phyloP scores from a whole-genome alignment of 805 yeast species.

The Monosporozyma aerobia region DNA sequence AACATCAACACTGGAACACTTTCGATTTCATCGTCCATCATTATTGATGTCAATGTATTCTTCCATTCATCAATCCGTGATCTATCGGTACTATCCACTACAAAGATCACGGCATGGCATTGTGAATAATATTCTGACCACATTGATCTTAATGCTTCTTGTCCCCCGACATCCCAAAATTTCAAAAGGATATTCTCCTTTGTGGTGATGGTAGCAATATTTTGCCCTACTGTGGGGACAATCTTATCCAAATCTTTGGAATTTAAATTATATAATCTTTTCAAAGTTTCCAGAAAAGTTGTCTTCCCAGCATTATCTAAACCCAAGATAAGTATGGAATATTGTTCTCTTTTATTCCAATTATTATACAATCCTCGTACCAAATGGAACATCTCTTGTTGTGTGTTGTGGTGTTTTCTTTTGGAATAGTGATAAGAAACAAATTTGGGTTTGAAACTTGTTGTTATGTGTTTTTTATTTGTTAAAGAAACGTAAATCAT shows the following conservation, averaged over 20 bases:
- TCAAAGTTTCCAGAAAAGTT: conserved; percentile 60
- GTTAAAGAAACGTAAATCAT: too few species aligned
- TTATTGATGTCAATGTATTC: conserved; percentile 45
- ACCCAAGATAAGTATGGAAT: conserved; percentile 74
- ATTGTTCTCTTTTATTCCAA: conserved; percentile 56
- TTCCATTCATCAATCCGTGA: conserved; percentile 77
- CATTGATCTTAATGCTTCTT: conserved; percentile 67
- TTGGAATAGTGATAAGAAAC: too few species aligned
- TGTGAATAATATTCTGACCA: conserved; percentile 82
- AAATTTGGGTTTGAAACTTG: too few species aligned
- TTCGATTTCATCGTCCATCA: conserved; percentile 51
- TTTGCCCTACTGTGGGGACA: conserved; percentile 93
- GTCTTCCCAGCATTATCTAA: conserved; percentile 96
- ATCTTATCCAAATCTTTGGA: conserved; percentile 53
- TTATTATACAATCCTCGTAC: conserved; percentile 51
- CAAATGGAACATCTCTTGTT: conserved; percentile 51
- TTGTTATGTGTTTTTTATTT: too few species aligned
- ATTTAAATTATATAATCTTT: conserved; percentile 41
- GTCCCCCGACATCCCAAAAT: conserved; percentile 97
- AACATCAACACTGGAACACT: conserved; percentile 89
- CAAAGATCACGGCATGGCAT: conserved; percentile 87
- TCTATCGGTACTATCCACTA: conserved; percentile 85
- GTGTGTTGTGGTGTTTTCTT: neutral
- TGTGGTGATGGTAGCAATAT: conserved; percentile 44
- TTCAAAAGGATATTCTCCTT: conserved; percentile 46